A percentile compares a stretch with the other conserved stretches of the same genome.
Conservation (phyloP, 306 rosid genomes). For the Erythrophleum fordii region DNA sequence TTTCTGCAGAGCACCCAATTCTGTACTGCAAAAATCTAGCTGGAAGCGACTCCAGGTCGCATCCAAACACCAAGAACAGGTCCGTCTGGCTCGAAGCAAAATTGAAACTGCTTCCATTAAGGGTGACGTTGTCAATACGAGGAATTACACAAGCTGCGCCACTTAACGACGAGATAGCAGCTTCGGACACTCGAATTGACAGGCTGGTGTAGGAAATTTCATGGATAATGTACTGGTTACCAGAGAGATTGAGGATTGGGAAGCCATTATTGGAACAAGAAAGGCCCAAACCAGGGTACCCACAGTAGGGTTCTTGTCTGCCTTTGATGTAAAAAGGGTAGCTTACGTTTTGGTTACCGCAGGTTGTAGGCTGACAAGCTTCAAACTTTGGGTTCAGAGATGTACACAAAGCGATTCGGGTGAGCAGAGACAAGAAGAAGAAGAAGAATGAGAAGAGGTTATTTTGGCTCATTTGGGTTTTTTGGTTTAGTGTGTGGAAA, state of each 20-base stretch:
- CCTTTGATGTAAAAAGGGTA: slow-evolving; percentile 57
- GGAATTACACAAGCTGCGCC: neutral
- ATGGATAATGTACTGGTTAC: slow-evolving; percentile 22
- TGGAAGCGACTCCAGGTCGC: slow-evolving; percentile 21
- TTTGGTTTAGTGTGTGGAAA: neutral
- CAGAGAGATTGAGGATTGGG: slow-evolving; percentile 46
- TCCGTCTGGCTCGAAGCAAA: slow-evolving; percentile 22
- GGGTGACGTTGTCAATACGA: slow-evolving; percentile 16
- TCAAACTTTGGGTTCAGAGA: slow-evolving; percentile 33
- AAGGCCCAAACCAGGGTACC: slow-evolving; percentile 61
- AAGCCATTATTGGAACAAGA: slow-evolving; percentile 39
- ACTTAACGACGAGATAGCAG: neutral
- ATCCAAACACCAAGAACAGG: slow-evolving; percentile 38
- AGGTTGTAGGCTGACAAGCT: slow-evolving; percentile 45
- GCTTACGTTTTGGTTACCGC: slow-evolving; percentile 44
- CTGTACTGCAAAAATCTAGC: neutral
- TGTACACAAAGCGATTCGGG: neutral
- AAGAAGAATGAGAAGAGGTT: slow-evolving; percentile 2
- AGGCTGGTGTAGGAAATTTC: slow-evolving; percentile 45
- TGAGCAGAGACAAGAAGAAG: slow-evolving; percentile 8
- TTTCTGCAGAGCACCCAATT: slow-evolving; percentile 41
- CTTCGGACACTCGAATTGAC: slow-evolving; percentile 49
- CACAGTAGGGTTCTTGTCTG: slow-evolving; percentile 46
- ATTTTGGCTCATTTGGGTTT: slow-evolving; percentile 47
- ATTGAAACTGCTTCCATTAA: neutral